Conservation (phyloP, 768 basidiomycete genomes). For the Russula sp. region DNA sequence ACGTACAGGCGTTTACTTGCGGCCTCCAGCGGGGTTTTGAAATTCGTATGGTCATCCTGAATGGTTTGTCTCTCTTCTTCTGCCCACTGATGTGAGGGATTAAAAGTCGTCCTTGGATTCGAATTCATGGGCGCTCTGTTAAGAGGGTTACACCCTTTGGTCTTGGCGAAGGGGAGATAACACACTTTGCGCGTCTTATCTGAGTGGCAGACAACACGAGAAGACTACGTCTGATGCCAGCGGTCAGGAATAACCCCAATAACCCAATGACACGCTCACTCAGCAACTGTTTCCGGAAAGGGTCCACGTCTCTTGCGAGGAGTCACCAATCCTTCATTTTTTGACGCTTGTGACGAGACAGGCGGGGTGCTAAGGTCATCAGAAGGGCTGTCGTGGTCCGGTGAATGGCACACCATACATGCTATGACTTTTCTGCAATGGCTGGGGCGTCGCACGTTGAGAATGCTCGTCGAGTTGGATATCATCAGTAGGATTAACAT, state of each 20-base stretch:
- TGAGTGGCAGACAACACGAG: neutral
- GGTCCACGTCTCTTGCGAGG: constrained; percentile 16
- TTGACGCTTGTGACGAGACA: neutral
- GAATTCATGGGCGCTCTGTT: neutral
- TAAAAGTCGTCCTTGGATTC: neutral
- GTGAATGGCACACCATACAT: neutral
- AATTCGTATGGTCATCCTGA: constrained; percentile 7
- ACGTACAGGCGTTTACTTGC: constrained; percentile 10
- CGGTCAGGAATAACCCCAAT: neutral
- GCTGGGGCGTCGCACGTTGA: constrained; percentile 5
- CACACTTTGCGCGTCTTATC: neutral
- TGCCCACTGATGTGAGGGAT: constrained; percentile 3
- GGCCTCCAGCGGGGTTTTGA: constrained; percentile 10
- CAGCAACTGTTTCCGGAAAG: neutral
- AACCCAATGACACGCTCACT: constrained; percentile 1
- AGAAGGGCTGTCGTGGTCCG: neutral
- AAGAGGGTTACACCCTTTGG: neutral
- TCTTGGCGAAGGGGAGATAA: neutral
- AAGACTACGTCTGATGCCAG: neutral
- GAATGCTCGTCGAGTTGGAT: constrained; percentile 19
- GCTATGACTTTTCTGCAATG: neutral
- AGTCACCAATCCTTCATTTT: neutral
- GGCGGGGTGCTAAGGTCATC: neutral
- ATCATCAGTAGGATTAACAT: constrained; percentile 29
- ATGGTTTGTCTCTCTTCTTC: constrained; percentile 2